These are phyloP conservation scores for Benincasa hispida DNA, from an alignment of 306 rosid species.

Conservation along the genomic window DNA sequence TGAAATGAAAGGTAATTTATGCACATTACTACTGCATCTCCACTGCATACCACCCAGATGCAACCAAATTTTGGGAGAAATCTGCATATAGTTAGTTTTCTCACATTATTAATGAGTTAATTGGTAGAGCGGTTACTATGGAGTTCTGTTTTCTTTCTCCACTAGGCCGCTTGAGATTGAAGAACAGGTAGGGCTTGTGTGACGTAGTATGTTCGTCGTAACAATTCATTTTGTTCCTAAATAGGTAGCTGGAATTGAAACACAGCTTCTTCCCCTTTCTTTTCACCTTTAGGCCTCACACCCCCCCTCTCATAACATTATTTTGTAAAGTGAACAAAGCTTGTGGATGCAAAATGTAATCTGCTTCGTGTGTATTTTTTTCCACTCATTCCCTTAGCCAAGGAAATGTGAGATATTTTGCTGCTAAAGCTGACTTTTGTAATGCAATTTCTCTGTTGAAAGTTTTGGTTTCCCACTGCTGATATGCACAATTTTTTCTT, in stretches of 20 bases:
- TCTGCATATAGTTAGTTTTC: background rate
- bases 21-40: slow-evolving; percentile 1
- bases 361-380: background rate
- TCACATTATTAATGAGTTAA: background rate
- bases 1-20: slow-evolving; percentile 2
- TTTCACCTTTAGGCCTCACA: slow-evolving; percentile 1
- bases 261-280: background rate
- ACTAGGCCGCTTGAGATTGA: background rate
- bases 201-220: background rate
- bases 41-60: background rate
- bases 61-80: background rate
- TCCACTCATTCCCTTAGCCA: background rate
- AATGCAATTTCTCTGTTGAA: background rate
- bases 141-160: background rate
- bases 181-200: background rate
- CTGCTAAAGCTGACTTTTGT: background rate
- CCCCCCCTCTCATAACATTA: slow-evolving; percentile 3
- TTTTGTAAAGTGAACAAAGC: slow-evolving; percentile 2
- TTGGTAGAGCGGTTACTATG: background rate
- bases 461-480: background rate
- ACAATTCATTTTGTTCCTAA: slow-evolving; percentile 5
- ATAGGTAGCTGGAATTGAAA: background rate
- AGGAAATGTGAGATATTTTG: background rate
- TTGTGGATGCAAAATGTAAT: slow-evolving; percentile 5
- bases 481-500: background rate